phyloP scores from a whole-genome alignment of 2,329 filamentous ascomycete genomes.

The Paraconiothyrium sp. region DNA sequence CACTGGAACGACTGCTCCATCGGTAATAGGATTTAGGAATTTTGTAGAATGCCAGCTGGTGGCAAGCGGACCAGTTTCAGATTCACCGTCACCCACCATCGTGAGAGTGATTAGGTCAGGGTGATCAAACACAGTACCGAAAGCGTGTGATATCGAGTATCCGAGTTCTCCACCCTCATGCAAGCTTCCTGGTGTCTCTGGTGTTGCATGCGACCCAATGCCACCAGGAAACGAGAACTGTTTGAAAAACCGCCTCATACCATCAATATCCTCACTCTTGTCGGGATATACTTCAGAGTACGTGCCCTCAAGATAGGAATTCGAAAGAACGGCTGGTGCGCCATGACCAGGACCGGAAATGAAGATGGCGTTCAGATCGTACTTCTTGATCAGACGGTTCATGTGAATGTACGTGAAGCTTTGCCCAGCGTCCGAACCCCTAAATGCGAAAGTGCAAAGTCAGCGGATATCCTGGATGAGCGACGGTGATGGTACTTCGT shows the following conservation, averaged over 20 bases:
- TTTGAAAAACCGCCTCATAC: conserved; percentile 81
- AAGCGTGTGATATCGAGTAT: conserved; percentile 83
- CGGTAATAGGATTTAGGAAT: conserved; percentile 80
- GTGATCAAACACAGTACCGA: conserved; percentile 79
- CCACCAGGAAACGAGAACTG: conserved; percentile 84
- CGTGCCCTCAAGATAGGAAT: conserved; percentile 79
- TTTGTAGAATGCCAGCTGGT: conserved; percentile 86
- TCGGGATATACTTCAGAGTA: conserved; percentile 82
- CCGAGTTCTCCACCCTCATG: conserved; percentile 84
- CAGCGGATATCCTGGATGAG: neutral
- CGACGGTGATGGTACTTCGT: neutral
- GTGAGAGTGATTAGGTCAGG: conserved; percentile 78
- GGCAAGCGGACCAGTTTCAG: conserved; percentile 81
- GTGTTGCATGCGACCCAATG: conserved; percentile 79
- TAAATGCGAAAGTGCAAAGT: neutral
- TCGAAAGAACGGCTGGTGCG: conserved; percentile 77
- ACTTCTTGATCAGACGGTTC: conserved; percentile 84
- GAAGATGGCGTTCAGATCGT: conserved; percentile 76
- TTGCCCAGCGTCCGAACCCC: conserved; percentile 80
- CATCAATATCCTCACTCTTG: conserved; percentile 73
- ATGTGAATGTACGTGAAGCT: conserved; percentile 85
- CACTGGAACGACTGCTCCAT: conserved; percentile 80
- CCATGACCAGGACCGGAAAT: conserved; percentile 81
- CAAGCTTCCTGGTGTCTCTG: conserved; percentile 78
- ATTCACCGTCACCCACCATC: conserved; percentile 82